These are phyloP conservation scores for Galium porrigens DNA, from an alignment of 305 asterid genomes.

Conservation along the genomic window DNA sequence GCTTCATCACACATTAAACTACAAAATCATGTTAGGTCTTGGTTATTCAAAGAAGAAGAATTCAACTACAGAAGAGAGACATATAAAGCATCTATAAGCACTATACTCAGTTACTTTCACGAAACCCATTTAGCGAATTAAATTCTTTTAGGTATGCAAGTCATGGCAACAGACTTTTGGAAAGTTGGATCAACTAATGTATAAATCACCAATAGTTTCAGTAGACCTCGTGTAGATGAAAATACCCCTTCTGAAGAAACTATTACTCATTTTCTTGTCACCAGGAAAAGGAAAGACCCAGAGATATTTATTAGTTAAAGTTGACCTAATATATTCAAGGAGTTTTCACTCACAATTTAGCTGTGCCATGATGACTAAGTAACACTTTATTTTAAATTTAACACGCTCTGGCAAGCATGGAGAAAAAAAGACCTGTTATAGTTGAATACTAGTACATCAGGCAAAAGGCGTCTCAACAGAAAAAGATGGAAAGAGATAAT, in stretches of 20 bases:
- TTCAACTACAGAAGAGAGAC: not conserved
- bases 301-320: not conserved
- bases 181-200: not conserved
- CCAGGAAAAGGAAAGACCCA: not conserved
- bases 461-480: not conserved
- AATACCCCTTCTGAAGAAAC: not conserved
- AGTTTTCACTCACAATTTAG: not conserved
- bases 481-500: not conserved
- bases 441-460: no score
- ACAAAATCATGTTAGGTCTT: not conserved
- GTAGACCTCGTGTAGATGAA: not conserved
- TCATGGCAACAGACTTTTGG: not conserved
- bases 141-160: not conserved
- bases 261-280: not conserved
- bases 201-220: not conserved
- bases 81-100: not conserved
- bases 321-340: not conserved
- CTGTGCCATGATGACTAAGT: not conserved
- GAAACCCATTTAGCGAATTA: not conserved
- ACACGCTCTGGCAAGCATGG: not conserved
- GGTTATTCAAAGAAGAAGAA: not conserved
- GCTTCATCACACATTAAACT: slow-evolving; percentile 2
- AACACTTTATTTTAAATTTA: not conserved
- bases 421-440: not conserved
- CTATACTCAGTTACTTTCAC: not conserved